Conservation (phyloP, 106 monocot species). For the Chionographis japonica region DNA sequence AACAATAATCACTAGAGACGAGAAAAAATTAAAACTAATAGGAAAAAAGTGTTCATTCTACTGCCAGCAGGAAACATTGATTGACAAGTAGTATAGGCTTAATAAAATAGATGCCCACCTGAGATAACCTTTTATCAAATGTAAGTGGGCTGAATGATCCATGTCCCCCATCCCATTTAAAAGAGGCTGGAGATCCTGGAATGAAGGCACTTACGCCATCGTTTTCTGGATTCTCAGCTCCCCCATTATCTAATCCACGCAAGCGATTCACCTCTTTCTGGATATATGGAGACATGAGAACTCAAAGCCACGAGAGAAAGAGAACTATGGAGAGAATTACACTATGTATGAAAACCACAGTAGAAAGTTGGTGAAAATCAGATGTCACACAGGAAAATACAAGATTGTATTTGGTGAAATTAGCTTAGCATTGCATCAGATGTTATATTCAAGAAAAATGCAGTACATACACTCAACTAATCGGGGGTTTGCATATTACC, state of each 20-base stretch:
- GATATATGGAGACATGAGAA: conserved; percentile 5
- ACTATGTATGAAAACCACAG: too few species aligned
- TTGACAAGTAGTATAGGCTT: background rate
- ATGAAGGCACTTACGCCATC: conserved; percentile 18
- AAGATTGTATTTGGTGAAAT: too few species aligned
- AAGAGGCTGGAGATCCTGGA: conserved; percentile 51
- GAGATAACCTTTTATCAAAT: conserved; percentile 73
- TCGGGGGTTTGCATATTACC: conserved; percentile 28
- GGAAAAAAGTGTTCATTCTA: background rate
- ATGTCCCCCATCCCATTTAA: conserved; percentile 57
- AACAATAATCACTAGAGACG: background rate
- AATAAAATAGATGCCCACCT: conserved; percentile 33
- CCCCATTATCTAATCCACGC: conserved; percentile 42
- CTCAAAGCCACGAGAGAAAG: too few species aligned
- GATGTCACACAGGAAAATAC: too few species aligned
- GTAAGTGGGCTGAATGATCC: conserved; percentile 78
- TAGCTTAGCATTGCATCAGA: too few species aligned
- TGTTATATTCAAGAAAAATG: too few species aligned
- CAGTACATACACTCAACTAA: too few species aligned
- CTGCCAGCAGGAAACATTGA: background rate
- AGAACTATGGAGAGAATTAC: too few species aligned
- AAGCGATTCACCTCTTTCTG: conserved; percentile 82
- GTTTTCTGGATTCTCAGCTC: conserved; percentile 22
- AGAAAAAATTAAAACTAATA: background rate
- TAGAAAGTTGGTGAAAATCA: too few species aligned